These are phyloP conservation scores for Dendrobium huoshanense DNA, from an alignment of 106 monocot species.

Conservation along the genomic window DNA sequence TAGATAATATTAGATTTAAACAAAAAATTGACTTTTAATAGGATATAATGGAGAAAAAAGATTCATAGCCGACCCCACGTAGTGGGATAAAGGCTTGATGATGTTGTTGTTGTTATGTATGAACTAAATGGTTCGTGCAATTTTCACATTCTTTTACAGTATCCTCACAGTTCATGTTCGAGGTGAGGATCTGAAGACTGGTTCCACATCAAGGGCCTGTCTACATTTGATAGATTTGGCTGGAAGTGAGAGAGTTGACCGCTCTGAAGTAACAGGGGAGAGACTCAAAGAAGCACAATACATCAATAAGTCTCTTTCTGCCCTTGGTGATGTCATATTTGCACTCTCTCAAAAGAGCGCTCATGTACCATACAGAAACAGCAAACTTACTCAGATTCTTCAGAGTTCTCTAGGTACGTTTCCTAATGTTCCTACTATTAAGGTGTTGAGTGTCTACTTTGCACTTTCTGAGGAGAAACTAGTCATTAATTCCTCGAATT, in stretches of 20 bases:
- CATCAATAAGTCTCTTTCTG: slow-evolving; percentile 93
- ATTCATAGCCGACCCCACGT: too few relatives aligned
- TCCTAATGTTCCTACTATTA: neutral
- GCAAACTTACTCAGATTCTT: slow-evolving; percentile 97
- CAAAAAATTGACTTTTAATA: too few relatives aligned
- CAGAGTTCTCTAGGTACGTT: slow-evolving; percentile 87
- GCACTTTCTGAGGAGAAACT: too few relatives aligned
- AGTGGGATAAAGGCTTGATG: too few relatives aligned
- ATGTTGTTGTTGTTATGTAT: neutral
- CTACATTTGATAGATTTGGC: slow-evolving; percentile 93
- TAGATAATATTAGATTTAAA: too few relatives aligned
- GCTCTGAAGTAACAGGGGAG: slow-evolving; percentile 88
- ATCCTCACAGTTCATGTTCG: slow-evolving; percentile 88
- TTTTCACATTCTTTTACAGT: slow-evolving; percentile 29
- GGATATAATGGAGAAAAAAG: too few relatives aligned
- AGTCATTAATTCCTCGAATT: neutral
- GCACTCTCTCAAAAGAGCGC: slow-evolving; percentile 75
- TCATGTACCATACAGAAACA: slow-evolving; percentile 94
- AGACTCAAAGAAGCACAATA: slow-evolving; percentile 91
- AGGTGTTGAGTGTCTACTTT: neutral
- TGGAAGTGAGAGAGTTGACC: slow-evolving; percentile 93
- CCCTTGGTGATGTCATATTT: slow-evolving; percentile 91
- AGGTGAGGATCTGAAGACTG: slow-evolving; percentile 69
- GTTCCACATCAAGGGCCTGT: slow-evolving; percentile 63
- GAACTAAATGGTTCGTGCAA: neutral